Base-by-base conservation (phyloP, 805 yeast genomes). In the Ogataea siamensis region DNA sequence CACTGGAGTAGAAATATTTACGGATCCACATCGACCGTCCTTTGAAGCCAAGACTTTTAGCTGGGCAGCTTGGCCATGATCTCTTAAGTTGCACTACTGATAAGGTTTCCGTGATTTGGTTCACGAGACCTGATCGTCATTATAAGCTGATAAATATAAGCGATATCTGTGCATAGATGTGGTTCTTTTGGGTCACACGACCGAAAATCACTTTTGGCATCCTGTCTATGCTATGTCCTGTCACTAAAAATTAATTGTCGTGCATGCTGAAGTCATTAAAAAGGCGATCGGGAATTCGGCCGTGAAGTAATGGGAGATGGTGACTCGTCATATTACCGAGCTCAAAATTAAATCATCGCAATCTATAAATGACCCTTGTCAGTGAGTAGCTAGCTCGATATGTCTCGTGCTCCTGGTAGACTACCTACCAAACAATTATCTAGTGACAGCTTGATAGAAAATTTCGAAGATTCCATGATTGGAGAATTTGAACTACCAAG, bases 401-500 rank as follows among this genome's bases (percentile, higher is more conserved):
- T 22, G 28, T 20, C 33, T 17, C 30, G 18, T 14, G 12, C 29
- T 8, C 25, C 38, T n/a, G 20, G 13, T 14, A 34, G 28, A 27
- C 18, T 10, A 14, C 31, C 31, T 9, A 11, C 20, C n/a, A 19
- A 26, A 16, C 31, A 37, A 27, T 34, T 49, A 7, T 49, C 53
- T 6, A 46, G 48, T 22, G 50, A 49, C 10, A 46, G 49, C 8
- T 25, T 49, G 29, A 38, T 44, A 1, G 36, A 40, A 9, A 40
- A 40, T 15, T 44, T 46, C 24, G 36, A 49, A 15, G 39, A 26
- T 2, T 28, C 40, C 13, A 24, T 49, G 38, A 36, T 46, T 8
- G 50, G 35, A 10, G 43, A 42, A 30, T 44, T 49, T 31, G 50
- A 46, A 9, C 28, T 49, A 8, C 45, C 43, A 1, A 37, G 40